Evolutionary conservation across 164 flowering plant species (phyloP), one percentile per base, ranked within the genome.

Genomic region (Stephania yunnanensis): DNA sequence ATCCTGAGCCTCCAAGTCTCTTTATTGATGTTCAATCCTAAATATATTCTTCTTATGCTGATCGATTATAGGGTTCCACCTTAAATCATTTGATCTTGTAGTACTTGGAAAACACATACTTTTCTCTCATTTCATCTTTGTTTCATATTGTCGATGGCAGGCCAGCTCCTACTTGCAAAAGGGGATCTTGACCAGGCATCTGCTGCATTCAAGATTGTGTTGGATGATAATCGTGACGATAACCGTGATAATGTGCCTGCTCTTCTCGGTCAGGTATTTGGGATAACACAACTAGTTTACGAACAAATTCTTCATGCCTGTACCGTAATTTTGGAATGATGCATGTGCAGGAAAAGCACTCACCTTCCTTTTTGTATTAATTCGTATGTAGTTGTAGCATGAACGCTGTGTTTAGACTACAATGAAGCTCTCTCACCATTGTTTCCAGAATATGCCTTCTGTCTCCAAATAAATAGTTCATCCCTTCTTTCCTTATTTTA

Each of bases 151-250:
- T 69, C 78, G 71, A 10, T 78, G 78, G 71, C 87, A 95, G 99
- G 99, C 77, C 98, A 94, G 83, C 94, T 96, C 80, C 86, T 94
- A 85, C 85, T 96, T 78, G 97, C 97, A 10, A 96, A 90, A 84
- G 98, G 98, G 83, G 99, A 96, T 45, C 71, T 87, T 6, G 99
- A 96, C 11, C 97, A 94, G 79, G 99, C 99, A 77, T 91, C 83
- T 85, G 80, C 84, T 83, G 90, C 94, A 73, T 94, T 96, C 80
- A 94, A 88, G 85, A 95, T 95, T 81, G 97, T 91, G 12, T 73
- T 94, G 79, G 97, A 94, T 75, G 98, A 90, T 77, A 90, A 91
- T 74, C 88, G 83, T 68, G 90, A 91, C 74, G 98, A 90, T 75
- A 90, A 92, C 73, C 88, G 82, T 69, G 90, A 91, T 75, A 92